Percentiles rank a stretch among this genome's conserved stretches.
Conservation (phyloP, 306 rosid genomes). For the Quercus agrifolia region DNA sequence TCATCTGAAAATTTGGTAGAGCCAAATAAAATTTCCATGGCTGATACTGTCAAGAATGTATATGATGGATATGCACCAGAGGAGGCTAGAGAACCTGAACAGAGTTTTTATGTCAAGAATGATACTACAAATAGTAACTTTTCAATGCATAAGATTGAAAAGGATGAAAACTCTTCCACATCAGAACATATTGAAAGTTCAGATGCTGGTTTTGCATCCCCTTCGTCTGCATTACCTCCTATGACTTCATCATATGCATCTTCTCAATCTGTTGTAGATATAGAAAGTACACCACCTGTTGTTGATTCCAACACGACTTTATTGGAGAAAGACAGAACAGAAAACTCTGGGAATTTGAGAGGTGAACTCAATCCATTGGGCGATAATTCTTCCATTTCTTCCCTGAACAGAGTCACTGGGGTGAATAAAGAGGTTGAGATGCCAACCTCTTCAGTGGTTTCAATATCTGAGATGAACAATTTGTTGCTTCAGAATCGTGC, state of each 20-base stretch:
- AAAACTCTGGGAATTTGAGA: constrained; percentile 34
- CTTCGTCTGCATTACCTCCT: constrained; percentile 26
- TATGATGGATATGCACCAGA: constrained; percentile 24
- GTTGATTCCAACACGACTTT: constrained; percentile 24
- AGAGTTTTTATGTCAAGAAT: constrained; percentile 15
- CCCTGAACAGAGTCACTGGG: constrained; percentile 27
- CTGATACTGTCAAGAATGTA: constrained; percentile 12
- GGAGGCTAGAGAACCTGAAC: constrained; percentile 21
- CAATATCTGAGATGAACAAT: constrained; percentile 67
- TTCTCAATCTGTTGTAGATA: constrained; percentile 21
- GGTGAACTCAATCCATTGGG: constrained; percentile 8
- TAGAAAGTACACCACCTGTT: constrained; percentile 20
- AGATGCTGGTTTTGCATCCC: constrained; percentile 20
- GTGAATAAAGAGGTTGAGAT: constrained; percentile 26
- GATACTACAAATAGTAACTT: constrained; percentile 16
- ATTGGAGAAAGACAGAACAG: constrained; percentile 23
- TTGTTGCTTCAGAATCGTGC: constrained; percentile 47
- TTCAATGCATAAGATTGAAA: constrained; percentile 22
- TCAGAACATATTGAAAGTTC: constrained; percentile 25
- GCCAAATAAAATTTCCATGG: constrained; percentile 20
- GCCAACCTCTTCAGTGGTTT: constrained; percentile 32
- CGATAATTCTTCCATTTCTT: constrained; percentile 32
- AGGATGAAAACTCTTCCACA: constrained; percentile 8
- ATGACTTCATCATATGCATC: constrained; percentile 15
- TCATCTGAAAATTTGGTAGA: constrained; percentile 6